A percentile compares a stretch with the other conserved stretches of the same genome.
Evolutionary conservation across 139 green algal genomes (phyloP).

Genomic region (Auxenochlorella pyrenoidosa): DNA sequence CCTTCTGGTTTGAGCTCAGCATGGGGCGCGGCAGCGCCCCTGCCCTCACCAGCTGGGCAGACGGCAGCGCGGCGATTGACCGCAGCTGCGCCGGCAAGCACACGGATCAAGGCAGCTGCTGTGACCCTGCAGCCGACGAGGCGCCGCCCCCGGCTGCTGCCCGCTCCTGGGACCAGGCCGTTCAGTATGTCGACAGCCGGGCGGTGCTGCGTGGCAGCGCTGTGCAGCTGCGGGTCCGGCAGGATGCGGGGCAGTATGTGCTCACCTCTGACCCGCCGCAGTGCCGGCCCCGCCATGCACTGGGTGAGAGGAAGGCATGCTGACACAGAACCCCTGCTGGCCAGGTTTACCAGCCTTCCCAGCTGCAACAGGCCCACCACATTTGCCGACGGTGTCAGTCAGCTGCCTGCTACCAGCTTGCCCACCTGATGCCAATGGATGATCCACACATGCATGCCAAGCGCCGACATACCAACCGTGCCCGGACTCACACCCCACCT

Average conservation of each 20-base stretch:
- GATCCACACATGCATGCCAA: no score
- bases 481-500: neutral
- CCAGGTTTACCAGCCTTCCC: no score
- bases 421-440: no score
- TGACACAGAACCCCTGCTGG: no score
- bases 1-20: slow-evolving; percentile 81
- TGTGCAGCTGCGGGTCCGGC: slow-evolving; percentile 50
- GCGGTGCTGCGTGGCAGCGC: slow-evolving; percentile 15
- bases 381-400: no score
- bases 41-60: slow-evolving; percentile 12
- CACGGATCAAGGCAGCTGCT: no score
- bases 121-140: neutral
- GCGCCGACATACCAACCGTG: no score
- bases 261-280: slow-evolving; percentile 50
- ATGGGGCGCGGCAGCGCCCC: neutral
- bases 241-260: slow-evolving; percentile 58
- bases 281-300: slow-evolving; percentile 64
- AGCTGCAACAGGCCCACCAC: no score
- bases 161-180: slow-evolving; percentile 54
- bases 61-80: neutral
- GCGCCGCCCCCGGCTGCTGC: neutral
- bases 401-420: no score
- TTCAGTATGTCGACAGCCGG: slow-evolving; percentile 65
- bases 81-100: neutral
- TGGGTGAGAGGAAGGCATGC: neutral